Evolutionary conservation across 2,329 filamentous ascomycete species (phyloP).

Genomic region (Bimuria novae-zelandiae): DNA sequence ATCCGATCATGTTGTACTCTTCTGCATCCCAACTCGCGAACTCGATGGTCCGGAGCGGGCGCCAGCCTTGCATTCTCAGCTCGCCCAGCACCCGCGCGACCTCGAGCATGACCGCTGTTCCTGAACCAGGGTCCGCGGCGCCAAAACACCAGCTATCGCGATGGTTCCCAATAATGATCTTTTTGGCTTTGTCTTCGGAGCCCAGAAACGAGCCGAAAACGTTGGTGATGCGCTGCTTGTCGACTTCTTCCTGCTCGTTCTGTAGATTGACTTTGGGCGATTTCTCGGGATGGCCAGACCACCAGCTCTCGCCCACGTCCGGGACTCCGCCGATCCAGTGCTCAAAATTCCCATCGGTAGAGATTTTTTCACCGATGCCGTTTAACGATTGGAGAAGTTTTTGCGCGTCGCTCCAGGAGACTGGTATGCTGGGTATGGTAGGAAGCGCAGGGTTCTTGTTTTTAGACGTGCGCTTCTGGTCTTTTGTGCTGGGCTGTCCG

Average conservation of each 20-base stretch:
- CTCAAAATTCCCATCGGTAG: constrained; percentile 44
- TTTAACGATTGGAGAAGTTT: constrained; percentile 75
- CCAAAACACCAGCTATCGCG: constrained; percentile 93
- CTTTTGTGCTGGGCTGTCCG: constrained; percentile 75
- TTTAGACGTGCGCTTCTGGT: constrained; percentile 67
- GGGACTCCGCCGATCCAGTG: constrained; percentile 8
- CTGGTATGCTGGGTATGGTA: constrained; percentile 85
- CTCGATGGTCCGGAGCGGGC: constrained; percentile 89
- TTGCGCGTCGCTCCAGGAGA: constrained; percentile 89
- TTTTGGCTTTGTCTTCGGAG: constrained; percentile 81
- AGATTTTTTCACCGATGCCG: constrained; percentile 72
- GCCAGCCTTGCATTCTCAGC: constrained; percentile 78
- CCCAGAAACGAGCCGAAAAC: constrained; percentile 83
- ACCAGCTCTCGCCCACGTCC: constrained; percentile 65
- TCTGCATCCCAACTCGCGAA: constrained; percentile 97
- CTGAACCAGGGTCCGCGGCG: constrained; percentile 79
- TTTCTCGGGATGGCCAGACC: constrained; percentile 71
- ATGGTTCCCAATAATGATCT: constrained; percentile 88
- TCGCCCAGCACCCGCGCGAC: constrained; percentile 83
- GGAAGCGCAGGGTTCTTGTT: constrained; percentile 74
- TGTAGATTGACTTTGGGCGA: constrained; percentile 80
- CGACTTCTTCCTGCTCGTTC: constrained; percentile 84
- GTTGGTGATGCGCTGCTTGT: constrained; percentile 88
- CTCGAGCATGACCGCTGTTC: constrained; percentile 90
- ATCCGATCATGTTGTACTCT: constrained; percentile 92